Percentiles rank a stretch among this genome's conserved stretches.
Evolutionary conservation across 2,329 filamentous ascomycete genomes (phyloP).

Genomic region (Fusarium nurragi): DNA sequence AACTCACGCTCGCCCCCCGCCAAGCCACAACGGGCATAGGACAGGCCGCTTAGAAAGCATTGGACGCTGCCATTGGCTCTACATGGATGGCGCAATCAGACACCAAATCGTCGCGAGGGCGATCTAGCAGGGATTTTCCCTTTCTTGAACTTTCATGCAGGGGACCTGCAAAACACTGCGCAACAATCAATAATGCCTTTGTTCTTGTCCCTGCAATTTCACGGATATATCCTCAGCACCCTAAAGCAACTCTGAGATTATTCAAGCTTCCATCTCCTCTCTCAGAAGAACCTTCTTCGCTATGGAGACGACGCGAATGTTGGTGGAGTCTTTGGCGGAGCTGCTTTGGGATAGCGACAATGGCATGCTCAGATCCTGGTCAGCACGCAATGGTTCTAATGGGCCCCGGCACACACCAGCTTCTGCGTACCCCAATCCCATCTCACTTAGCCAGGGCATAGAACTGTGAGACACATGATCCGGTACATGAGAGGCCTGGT

Average conservation of each 20-base stretch:
- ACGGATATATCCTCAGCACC: too few relatives aligned
- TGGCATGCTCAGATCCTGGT: constrained; percentile 44
- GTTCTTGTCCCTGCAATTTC: not conserved
- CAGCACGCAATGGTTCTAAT: constrained; percentile 43
- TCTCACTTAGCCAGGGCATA: constrained; percentile 14
- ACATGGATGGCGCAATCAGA: constrained; percentile 41
- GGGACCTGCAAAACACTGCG: constrained; percentile 2
- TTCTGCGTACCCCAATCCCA: not conserved
- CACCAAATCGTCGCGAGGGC: constrained; percentile 35
- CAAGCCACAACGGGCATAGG: constrained; percentile 18
- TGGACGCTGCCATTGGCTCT: not conserved
- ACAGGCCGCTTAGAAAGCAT: constrained; percentile 16
- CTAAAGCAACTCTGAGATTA: not conserved
- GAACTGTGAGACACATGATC: constrained; percentile 25
- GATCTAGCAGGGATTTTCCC: constrained; percentile 18
- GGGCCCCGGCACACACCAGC: constrained; percentile 6
- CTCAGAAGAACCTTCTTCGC: not conserved
- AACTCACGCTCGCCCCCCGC: constrained; percentile 11
- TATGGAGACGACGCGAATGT: constrained; percentile 24
- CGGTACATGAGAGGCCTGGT: not conserved
- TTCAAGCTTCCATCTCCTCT: not conserved
- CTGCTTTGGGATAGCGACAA: constrained; percentile 30
- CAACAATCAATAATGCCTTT: not conserved
- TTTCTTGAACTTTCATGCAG: not conserved
- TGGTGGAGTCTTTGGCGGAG: constrained; percentile 32